Evolutionary conservation across 208 protist species (phyloP).

Genomic region (Leishmania mexicana): DNA sequence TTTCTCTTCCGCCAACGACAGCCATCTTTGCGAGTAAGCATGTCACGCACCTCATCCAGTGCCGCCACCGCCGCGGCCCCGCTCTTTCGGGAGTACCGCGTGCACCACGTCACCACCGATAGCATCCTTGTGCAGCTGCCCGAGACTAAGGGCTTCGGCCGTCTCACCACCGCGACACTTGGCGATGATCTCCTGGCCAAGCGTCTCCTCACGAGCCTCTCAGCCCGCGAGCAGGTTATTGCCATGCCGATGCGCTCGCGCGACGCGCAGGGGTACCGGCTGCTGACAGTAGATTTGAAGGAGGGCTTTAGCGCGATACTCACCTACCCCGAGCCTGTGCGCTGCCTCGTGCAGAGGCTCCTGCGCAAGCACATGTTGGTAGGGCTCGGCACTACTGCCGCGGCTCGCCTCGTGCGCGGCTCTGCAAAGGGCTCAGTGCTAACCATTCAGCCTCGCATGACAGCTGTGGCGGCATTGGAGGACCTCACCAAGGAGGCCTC

Average conservation of each 20-base stretch:
- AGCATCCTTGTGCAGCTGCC: conserved; percentile 83
- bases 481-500: conserved; percentile 18
- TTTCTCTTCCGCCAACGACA: neutral
- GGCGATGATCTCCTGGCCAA: conserved; percentile 74
- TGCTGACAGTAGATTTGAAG: conserved; percentile 58
- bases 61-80: neutral
- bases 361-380: conserved; percentile 84
- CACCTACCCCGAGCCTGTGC: conserved; percentile 56
- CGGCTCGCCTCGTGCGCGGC: conserved; percentile 55
- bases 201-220: conserved; percentile 64
- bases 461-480: conserved; percentile 76
- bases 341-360: conserved; percentile 51
- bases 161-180: conserved; percentile 66
- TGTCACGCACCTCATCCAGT: neutral
- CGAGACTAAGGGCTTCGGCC: conserved; percentile 73
- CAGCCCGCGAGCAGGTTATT: conserved; percentile 50
- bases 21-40: neutral
- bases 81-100: conserved; percentile 68
- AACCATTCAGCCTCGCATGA: conserved; percentile 49
- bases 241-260: conserved; percentile 51
- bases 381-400: conserved; percentile 76
- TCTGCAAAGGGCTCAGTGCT: conserved; percentile 69
- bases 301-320: conserved; percentile 64
- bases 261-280: conserved; percentile 80
- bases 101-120: conserved; percentile 76